Evolutionary conservation across 148 eudicot species (phyloP).

Genomic region (Dianthus caryophyllus): DNA sequence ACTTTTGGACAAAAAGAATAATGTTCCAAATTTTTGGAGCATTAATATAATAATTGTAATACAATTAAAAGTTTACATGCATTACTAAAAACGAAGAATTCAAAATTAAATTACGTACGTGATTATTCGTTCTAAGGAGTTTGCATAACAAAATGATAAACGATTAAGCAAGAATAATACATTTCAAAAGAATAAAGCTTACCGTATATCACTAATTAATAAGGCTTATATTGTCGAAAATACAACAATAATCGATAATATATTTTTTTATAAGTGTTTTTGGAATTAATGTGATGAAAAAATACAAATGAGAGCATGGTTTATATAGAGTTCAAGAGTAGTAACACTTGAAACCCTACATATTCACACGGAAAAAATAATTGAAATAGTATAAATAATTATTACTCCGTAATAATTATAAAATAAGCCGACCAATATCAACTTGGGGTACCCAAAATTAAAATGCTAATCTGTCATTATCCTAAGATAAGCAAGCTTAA

Average conservation of each 20-base stretch:
- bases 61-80: too few relatives aligned
- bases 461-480: constrained; percentile 17
- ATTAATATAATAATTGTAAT: too few relatives aligned
- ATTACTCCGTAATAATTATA: too few relatives aligned
- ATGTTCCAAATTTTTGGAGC: too few relatives aligned
- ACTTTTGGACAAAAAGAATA: too few relatives aligned
- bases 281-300: constrained; percentile 5
- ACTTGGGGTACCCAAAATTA: neutral
- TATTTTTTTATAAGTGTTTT: neutral
- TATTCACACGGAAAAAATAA: neutral
- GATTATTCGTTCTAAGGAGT: too few relatives aligned
- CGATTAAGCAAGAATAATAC: too few relatives aligned
- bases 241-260: neutral
- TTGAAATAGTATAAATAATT: too few relatives aligned
- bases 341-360: constrained; percentile 3
- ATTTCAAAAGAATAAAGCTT: neutral
- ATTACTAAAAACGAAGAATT: too few relatives aligned
- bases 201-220: neutral
- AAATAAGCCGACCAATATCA: constrained; percentile 21
- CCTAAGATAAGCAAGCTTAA: constrained; percentile 10
- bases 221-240: neutral
- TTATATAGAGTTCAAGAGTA: constrained; percentile 17
- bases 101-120: too few relatives aligned
- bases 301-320: constrained; percentile 10
- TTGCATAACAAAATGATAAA: too few relatives aligned